Evolutionary conservation across 2,329 filamentous ascomycete genomes (phyloP).

Genomic region (Fusarium denticulatum): DNA sequence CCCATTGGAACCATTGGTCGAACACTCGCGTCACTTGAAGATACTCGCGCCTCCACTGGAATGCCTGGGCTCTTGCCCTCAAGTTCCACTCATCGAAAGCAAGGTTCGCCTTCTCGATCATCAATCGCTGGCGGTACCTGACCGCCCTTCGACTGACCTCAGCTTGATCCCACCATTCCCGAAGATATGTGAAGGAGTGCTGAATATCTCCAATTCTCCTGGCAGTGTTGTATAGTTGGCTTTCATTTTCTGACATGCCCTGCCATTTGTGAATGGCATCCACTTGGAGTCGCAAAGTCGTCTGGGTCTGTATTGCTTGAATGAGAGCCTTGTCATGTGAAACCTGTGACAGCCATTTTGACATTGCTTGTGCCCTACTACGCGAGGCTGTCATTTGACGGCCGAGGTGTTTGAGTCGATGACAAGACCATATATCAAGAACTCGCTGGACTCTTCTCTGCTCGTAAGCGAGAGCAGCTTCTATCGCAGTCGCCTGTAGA

Average conservation of each 20-base stretch:
- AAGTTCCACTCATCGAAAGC: slow-evolving; percentile 49
- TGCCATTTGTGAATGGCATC: slow-evolving; percentile 40
- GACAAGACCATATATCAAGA: slow-evolving; percentile 45
- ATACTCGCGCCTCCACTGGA: slow-evolving; percentile 49
- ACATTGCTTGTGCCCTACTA: slow-evolving; percentile 28
- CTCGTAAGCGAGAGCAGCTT: slow-evolving; percentile 35
- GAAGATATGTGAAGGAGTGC: slow-evolving; percentile 39
- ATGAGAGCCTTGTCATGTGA: slow-evolving; percentile 11
- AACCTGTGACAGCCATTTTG: slow-evolving; percentile 38
- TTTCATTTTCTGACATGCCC: slow-evolving; percentile 12
- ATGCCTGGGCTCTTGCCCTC: slow-evolving; percentile 47
- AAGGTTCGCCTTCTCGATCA: slow-evolving; percentile 32
- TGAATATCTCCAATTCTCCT: slow-evolving; percentile 34
- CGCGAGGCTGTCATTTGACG: slow-evolving; percentile 32
- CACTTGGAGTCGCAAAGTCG: slow-evolving; percentile 15
- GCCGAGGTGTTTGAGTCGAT: slow-evolving; percentile 33
- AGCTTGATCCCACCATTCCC: slow-evolving; percentile 47
- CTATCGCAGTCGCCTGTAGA: slow-evolving; percentile 40
- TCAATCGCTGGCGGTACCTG: slow-evolving; percentile 33
- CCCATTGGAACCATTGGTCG: slow-evolving; percentile 44
- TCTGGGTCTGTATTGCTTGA: slow-evolving; percentile 33
- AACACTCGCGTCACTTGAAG: slow-evolving; percentile 42
- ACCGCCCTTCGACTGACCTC: slow-evolving; percentile 42
- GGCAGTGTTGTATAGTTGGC: slow-evolving; percentile 6
- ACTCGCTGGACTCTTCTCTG: slow-evolving; percentile 32